Percentiles rank a stretch among this genome's conserved stretches.
Evolutionary conservation across 108 stramenopile genomes (phyloP).

Genomic region (Mayamaea pseudoterrestris): DNA sequence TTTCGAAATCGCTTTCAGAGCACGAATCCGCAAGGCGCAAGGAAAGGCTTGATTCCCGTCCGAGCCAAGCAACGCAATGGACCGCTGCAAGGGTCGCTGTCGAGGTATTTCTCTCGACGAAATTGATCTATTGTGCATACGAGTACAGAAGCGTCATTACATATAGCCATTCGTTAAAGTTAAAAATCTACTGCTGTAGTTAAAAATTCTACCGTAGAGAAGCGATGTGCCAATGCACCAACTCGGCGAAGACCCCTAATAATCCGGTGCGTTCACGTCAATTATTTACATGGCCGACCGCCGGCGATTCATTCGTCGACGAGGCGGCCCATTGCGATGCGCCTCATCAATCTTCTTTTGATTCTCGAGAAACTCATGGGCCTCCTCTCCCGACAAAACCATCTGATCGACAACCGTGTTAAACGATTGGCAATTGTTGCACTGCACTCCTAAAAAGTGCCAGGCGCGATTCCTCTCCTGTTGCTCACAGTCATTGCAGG

Average conservation of each 20-base stretch:
- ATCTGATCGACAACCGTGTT: constrained; percentile 60
- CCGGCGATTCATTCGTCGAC: constrained; percentile 2
- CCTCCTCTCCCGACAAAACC: constrained; percentile 51
- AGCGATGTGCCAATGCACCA: neutral
- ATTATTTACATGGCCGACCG: neutral
- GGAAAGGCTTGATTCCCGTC: too few species aligned
- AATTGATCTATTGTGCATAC: too few species aligned
- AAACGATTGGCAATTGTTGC: constrained; percentile 49
- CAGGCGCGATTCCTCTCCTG: constrained; percentile 40
- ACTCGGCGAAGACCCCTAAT: neutral
- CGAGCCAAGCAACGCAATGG: too few species aligned
- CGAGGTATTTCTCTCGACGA: too few species aligned
- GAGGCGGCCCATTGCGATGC: neutral
- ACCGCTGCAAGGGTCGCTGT: too few species aligned
- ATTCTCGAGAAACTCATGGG: constrained; percentile 46
- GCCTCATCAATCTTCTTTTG: constrained; percentile 1
- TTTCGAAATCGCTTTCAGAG: too few species aligned
- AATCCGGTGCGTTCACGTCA: neutral
- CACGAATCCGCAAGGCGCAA: too few species aligned
- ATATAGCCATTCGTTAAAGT: too few species aligned
- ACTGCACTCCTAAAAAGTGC: constrained; percentile 81
- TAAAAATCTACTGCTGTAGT: too few species aligned
- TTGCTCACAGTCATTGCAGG: constrained; percentile 68
- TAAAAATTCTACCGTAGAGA: too few species aligned
- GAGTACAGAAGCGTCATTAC: too few species aligned